Conservation (phyloP, 805 yeast genomes). For the Candida khao-thaluensis region DNA sequence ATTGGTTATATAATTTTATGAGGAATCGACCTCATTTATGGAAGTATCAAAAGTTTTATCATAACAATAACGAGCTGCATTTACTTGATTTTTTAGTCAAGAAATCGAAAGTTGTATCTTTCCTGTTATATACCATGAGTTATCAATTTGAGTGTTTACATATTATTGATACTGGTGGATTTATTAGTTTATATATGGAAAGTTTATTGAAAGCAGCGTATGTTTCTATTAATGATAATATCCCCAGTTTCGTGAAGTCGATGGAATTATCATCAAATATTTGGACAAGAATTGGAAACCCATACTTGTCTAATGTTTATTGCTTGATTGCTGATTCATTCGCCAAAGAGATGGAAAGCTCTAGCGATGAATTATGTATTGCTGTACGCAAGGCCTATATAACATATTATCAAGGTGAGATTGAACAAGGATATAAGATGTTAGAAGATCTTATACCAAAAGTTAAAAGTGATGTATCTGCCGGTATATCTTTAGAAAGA, state of each 20-base stretch:
- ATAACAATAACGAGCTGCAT: slow-evolving; percentile 55
- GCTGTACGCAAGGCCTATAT: slow-evolving; percentile 40
- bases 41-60: slow-evolving; percentile 45
- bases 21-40: slow-evolving; percentile 61
- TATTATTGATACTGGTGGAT: slow-evolving; percentile 50
- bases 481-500: slow-evolving; percentile 42
- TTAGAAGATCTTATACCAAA: slow-evolving; percentile 30
- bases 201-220: slow-evolving; percentile 57
- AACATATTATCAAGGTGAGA: slow-evolving; percentile 37
- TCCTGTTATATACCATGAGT: slow-evolving; percentile 55
- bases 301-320: slow-evolving; percentile 46
- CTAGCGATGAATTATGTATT: slow-evolving; percentile 40
- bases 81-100: slow-evolving; percentile 59
- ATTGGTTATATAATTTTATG: slow-evolving; percentile 73
- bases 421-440: slow-evolving; percentile 36
- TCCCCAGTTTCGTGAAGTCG: slow-evolving; percentile 42
- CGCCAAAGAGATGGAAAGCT: slow-evolving; percentile 26
- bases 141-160: slow-evolving; percentile 65
- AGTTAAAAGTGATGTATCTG: slow-evolving; percentile 32
- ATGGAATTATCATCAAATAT: slow-evolving; percentile 46
- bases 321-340: slow-evolving; percentile 45
- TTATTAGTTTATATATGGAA: slow-evolving; percentile 48
- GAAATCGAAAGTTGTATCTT: slow-evolving; percentile 51
- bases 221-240: slow-evolving; percentile 50
- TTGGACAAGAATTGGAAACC: slow-evolving; percentile 55